Base-by-base conservation (phyloP, 78 protist species). In the Diacronema lutheri region DNA sequence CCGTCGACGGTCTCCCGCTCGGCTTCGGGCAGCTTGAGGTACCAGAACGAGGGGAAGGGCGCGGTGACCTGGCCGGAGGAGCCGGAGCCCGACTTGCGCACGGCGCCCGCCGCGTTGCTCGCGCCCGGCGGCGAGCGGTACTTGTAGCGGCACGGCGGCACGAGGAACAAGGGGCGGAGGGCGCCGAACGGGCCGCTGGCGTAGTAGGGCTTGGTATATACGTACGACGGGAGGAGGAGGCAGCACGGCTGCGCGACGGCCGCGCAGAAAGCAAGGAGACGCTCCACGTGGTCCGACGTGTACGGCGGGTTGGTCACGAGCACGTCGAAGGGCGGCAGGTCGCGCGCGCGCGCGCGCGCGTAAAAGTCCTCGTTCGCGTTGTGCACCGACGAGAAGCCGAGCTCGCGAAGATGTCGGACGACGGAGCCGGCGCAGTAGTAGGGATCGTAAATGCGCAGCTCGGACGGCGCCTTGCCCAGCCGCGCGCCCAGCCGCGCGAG, bases 221-320 rank as follows among this genome's bases (percentile, higher is more conserved):
- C 86, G 46, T 38, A 83, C 26, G 46, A 65, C 23, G 86, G 86
- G 37, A 64, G 21, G 20, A 83, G 78, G 40, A 33, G 23, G 2
- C 65, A n/a, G 57, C 80, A 68, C 12, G 86, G 86, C 60, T 20
- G 40, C 20, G 29, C 29, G 16, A 7, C 50, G 3, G 5, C 20
- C 1, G 33, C 55, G 62, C 50, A 38, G 21, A 69, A 73, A 12
- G 1, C 25, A 19, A 86, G 58, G 13, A 86, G 89, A 19, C 64
- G 25, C 62, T 73, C 61, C 14, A 80, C 37, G 37, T 86, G 89
- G 37, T 65, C 65, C 56, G 1, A 7, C 23, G 80, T 13, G 78
- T 76, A 86, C 11, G 89, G 89, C 40, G 89, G 89, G 50, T 86
- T 86, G 25, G 89, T 86, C 26, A 86, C 62, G 14, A 86, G 78